A percentile compares a stretch with the other conserved stretches of the same genome.
These are phyloP conservation scores for Ogataea paradorogensis DNA, from an alignment of 805 yeast genomes.

Conservation along the genomic window DNA sequence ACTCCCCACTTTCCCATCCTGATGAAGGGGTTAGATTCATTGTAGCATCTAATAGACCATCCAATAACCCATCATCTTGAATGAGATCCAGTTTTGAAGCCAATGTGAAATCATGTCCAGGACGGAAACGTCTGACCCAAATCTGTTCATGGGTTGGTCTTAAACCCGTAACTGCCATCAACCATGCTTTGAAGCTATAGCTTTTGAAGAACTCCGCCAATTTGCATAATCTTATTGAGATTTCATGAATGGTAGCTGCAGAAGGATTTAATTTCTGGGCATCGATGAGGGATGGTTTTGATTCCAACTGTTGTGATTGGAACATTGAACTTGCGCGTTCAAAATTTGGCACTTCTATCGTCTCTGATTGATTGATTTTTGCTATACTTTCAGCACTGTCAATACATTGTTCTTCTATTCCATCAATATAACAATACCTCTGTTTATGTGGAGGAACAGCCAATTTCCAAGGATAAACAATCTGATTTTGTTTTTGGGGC, in stretches of 20 bases:
- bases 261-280: conserved; percentile 17
- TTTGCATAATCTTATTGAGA: conserved; percentile 43
- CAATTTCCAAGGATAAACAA: conserved; percentile 76
- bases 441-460: conserved; percentile 95
- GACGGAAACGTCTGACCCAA: conserved; percentile 83
- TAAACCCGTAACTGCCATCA: conserved; percentile 59
- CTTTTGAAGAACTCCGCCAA: conserved; percentile 60
- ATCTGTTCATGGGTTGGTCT: conserved; percentile 63
- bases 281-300: neutral
- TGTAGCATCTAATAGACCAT: conserved; percentile 71
- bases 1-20: conserved; percentile 86
- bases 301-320: conserved; percentile 4
- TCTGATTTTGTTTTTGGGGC: conserved; percentile 56
- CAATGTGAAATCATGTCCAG: conserved; percentile 88
- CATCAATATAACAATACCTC: conserved; percentile 79
- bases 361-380: conserved; percentile 23
- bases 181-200: conserved; percentile 64
- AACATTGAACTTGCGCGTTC: conserved; percentile 22
- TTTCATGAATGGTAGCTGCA: conserved; percentile 13
- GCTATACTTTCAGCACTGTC: conserved; percentile 33
- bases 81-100: conserved; percentile 56
- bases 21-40: conserved; percentile 74
- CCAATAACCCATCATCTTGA: conserved; percentile 36
- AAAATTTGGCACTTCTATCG: conserved; percentile 59
- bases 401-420: conserved; percentile 40